These are phyloP conservation scores for Sarocladium strictum DNA, from an alignment of 2,329 filamentous ascomycete genomes.

Conservation along the genomic window DNA sequence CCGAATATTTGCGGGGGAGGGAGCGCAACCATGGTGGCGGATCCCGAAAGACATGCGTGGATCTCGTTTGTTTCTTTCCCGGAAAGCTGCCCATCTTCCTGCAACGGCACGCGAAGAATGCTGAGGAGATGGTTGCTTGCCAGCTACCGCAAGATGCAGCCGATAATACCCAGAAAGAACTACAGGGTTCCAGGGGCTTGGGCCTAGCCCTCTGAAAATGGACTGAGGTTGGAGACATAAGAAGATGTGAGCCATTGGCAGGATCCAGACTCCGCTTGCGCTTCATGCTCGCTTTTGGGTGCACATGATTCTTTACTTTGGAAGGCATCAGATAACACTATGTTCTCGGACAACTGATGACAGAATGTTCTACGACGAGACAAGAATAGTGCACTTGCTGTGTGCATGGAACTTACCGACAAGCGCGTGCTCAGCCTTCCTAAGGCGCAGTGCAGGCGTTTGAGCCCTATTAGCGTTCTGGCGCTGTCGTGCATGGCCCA, in stretches of 20 bases:
- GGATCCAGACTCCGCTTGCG: background rate
- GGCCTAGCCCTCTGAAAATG: too few relatives aligned
- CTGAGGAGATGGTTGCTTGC: too few relatives aligned
- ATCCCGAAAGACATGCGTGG: background rate
- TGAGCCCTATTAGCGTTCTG: background rate
- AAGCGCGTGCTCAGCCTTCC: slow-evolving; percentile 5
- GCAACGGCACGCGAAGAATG: too few relatives aligned
- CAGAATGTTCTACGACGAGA: background rate
- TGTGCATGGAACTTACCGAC: background rate
- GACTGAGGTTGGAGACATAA: background rate
- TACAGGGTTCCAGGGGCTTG: background rate
- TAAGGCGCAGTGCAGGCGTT: slow-evolving; percentile 7
- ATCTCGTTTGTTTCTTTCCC: background rate
- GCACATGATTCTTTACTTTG: background rate
- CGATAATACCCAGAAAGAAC: too few relatives aligned
- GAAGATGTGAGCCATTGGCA: background rate
- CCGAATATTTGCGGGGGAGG: slow-evolving; percentile 7
- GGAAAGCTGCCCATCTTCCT: background rate
- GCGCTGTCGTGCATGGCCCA: background rate
- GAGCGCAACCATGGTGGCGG: background rate
- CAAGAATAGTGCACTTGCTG: background rate
- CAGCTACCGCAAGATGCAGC: background rate
- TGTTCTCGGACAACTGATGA: slow-evolving; percentile 4
- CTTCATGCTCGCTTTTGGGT: background rate
- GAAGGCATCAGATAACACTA: background rate